Evolutionary conservation across 345 rosid genomes (phyloP), one percentile per base, ranked within the genome.

Genomic region (Dipteronia dyeriana): DNA sequence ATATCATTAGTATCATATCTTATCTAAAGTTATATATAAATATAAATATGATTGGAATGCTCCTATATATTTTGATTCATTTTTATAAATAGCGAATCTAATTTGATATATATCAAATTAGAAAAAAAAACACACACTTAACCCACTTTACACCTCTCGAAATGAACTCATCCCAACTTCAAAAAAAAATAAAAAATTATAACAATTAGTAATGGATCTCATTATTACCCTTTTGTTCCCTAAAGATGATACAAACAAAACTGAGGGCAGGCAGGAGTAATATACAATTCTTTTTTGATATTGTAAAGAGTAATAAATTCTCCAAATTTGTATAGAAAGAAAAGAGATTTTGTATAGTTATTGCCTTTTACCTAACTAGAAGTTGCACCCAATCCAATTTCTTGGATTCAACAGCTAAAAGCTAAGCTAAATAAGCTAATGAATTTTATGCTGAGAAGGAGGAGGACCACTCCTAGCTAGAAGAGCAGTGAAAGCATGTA

Each of bases 241-340:
- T 65, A 23, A 23, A 43, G 20, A 67, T 22, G 82, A 68, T 74
- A 62, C 84, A 84, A 7, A 62, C 84, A 84, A 7, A 59, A 73
- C 64, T 23, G 61, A 63, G 45, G 51, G 47, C 60, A 64, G 65
- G 61, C 17, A 59, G 47, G 39, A 39, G 6, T 17, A 43, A 26
- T 19, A 26, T 26, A 19, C 45, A 63, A 63, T 47, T 45, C 70
- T 45, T 45, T n/a, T 45, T 26, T 34, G 38, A 34, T 34, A n/a
- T 26, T 25, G 26, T 26, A 74, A 25, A 61, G 59, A 34, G 5
- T 34, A 34, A 17, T 16, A 54, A 70, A 70, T 57, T 70, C 38
- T 67, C 26, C 66, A 39, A 67, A 20, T 45, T 68, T 53, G 29
- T 73, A 61, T 78, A 41, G 29, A 43, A n/a, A 56, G 34, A 67